Conservation (phyloP, 2,329 filamentous ascomycete species). For the Zopfia rhizophila region DNA sequence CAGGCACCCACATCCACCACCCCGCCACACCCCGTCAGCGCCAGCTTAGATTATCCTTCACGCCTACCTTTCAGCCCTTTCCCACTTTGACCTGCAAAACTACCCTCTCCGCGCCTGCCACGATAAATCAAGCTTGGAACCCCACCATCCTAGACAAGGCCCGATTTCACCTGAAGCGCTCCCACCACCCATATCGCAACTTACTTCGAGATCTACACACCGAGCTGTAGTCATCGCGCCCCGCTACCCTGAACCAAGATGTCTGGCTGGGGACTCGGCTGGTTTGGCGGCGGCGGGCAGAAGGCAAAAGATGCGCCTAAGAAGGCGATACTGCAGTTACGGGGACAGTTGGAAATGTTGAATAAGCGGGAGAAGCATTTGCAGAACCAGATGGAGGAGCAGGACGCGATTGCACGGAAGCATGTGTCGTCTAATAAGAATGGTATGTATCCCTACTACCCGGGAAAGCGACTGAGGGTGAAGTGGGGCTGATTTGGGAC, state of each 20-base stretch:
- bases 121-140: not conserved
- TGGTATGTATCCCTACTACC: conserved; percentile 66
- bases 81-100: not conserved
- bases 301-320: conserved; percentile 95
- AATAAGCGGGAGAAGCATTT: conserved; percentile 95
- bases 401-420: conserved; percentile 88
- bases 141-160: too few relatives aligned
- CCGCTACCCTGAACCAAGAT: conserved; percentile 31
- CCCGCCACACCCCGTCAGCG: conserved; percentile 20
- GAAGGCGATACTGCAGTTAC: conserved; percentile 90
- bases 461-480: not conserved
- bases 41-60: conserved; percentile 10
- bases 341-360: conserved; percentile 94
- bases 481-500: conserved; percentile 1
- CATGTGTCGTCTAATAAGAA: conserved; percentile 90
- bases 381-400: conserved; percentile 91
- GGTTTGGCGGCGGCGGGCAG: conserved; percentile 88
- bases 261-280: conserved; percentile 67
- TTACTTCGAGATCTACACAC: conserved; percentile 5
- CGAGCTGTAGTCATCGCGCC: too few relatives aligned
- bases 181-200: not conserved
- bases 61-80: conserved; percentile 7
- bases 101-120: not conserved
- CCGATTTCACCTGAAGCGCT: not conserved
- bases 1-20: conserved; percentile 34